Percentiles rank a stretch among this genome's conserved stretches.
These are phyloP conservation scores for Cajanus cajan DNA, from an alignment of 306 rosid genomes.

Conservation along the genomic window DNA sequence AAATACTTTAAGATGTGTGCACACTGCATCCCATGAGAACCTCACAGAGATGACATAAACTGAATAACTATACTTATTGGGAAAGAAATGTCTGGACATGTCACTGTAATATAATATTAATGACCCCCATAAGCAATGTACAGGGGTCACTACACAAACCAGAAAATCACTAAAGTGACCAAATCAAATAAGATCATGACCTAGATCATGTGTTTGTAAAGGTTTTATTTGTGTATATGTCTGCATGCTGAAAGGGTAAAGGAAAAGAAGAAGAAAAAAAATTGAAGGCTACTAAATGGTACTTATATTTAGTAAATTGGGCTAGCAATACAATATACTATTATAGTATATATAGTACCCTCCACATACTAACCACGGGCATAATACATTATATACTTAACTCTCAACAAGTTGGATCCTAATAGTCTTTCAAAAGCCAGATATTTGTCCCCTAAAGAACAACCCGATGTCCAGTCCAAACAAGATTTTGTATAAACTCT, in stretches of 20 bases:
- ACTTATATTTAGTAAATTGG: background rate
- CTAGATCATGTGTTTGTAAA: background rate
- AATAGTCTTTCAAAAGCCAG: background rate
- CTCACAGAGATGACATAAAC: background rate
- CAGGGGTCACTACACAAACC: background rate
- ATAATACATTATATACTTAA: background rate
- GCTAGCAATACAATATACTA: background rate
- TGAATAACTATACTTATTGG: background rate
- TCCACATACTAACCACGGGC: background rate
- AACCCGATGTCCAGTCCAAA: background rate
- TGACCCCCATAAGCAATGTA: background rate
- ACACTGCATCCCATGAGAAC: background rate
- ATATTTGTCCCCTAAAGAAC: background rate
- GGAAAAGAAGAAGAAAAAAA: background rate
- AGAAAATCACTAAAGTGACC: background rate
- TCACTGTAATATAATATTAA: background rate
- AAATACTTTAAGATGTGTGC: background rate
- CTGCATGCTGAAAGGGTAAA: background rate
- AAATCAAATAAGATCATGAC: background rate
- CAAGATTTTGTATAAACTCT: conserved; percentile 5
- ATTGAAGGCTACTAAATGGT: background rate
- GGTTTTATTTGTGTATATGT: background rate
- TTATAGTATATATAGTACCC: background rate
- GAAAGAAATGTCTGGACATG: background rate
- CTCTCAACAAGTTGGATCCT: background rate